Base-by-base conservation (phyloP, 192 early-diverging fungal species). In the Chytriomyces confervae region DNA sequence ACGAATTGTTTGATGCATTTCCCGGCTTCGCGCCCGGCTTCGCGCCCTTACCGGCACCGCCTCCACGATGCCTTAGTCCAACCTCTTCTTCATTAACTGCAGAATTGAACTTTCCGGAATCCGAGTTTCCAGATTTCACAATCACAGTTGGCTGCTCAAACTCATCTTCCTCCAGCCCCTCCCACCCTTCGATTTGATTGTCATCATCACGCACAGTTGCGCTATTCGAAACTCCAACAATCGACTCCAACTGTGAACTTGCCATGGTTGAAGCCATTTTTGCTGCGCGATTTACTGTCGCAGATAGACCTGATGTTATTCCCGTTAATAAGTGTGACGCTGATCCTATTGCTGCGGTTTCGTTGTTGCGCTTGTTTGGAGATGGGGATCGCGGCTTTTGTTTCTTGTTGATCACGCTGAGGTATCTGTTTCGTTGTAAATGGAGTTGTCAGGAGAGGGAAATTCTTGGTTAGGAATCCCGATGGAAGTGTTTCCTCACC, bases 401-500 rank as follows among this genome's bases (percentile, higher is more conserved):
- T 43, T 27, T 62, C 50, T 23, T 61, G 10, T 72, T 72, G 20
- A 60, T 18, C 69, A 51, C 1, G 49, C 61, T 72, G 16, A 77
- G n/a, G 48, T 61, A 62, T n/a, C 79, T 77, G 66, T 44, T 16
- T 44, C 46, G 23, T 9, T n/a, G 49, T 20, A 24, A 79, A 36
- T 4, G 36, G 1, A 60, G 63, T 72, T 36, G 62, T n/a, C 7
- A 48, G 36, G 65, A 57, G 65, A 57, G 20, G 60, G 24, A 67
- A 20, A n/a, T 66, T 48, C 0, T 13, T 69, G 27, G 16, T 60
- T 57, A 13, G 61, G 13, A n/a, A 62, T 36, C 18, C 0, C 13
- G 11, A 79, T 18, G 27, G 51, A 83, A 75, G 7, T 57, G 18
- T 66, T 76, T 50, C 69, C 27, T 11, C 57, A 74, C 72, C 72